These are phyloP conservation scores for Monosporascus ibericus DNA, from an alignment of 2,329 filamentous ascomycete genomes.

Conservation along the genomic window DNA sequence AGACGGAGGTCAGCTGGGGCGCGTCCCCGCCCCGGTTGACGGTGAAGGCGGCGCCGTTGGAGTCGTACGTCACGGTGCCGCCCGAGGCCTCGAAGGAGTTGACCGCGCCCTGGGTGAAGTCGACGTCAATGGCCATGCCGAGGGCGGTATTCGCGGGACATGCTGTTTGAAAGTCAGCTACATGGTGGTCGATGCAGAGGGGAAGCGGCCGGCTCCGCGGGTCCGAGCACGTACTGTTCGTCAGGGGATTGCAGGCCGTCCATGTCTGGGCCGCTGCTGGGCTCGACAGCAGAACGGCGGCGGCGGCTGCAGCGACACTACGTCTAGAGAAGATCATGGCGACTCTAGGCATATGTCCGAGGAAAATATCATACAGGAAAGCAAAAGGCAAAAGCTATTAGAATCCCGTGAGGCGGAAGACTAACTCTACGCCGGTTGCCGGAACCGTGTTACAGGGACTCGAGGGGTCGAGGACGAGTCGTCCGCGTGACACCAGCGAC, in stretches of 20 bases:
- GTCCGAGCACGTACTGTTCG: slow-evolving; percentile 17
- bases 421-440: neutral
- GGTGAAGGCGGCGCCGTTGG: slow-evolving; percentile 75
- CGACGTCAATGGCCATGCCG: slow-evolving; percentile 73
- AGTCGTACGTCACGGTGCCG: slow-evolving; percentile 66
- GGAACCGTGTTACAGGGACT: neutral
- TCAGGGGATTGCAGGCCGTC: slow-evolving; percentile 24
- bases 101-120: slow-evolving; percentile 74
- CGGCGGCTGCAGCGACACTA: slow-evolving; percentile 12
- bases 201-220: neutral
- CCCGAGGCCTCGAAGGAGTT: slow-evolving; percentile 68
- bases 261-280: slow-evolving; percentile 23
- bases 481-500: neutral
- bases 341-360: slow-evolving; percentile 6
- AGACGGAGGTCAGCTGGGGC: slow-evolving; percentile 80
- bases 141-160: slow-evolving; percentile 77
- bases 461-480: neutral
- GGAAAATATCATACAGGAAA: slow-evolving; percentile 6
- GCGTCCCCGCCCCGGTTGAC: slow-evolving; percentile 73
- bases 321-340: slow-evolving; percentile 17
- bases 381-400: neutral
- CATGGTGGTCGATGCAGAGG: neutral
- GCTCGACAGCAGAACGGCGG: slow-evolving; percentile 14
- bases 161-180: slow-evolving; percentile 30
- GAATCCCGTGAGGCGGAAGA: neutral